A percentile compares a stretch with the other conserved stretches of the same genome.
Conservation (phyloP, 202 grass and related monocot species). For the Setaria viridis region DNA sequence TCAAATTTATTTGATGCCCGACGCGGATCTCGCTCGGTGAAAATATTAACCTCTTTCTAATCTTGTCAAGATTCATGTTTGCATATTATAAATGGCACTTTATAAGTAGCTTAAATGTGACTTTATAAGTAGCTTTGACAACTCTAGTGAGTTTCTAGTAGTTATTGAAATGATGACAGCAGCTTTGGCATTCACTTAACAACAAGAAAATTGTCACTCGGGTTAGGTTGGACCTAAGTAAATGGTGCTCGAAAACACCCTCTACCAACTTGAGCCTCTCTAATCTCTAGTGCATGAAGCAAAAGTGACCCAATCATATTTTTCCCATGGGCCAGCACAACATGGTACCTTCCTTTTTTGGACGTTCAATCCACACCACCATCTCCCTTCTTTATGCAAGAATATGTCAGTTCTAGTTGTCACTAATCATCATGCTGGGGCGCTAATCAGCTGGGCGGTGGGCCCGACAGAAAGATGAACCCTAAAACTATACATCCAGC, state of each 20-base stretch:
- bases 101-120: background rate
- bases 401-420: background rate
- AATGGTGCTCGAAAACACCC: background rate
- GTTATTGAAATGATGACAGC: background rate
- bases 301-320: background rate
- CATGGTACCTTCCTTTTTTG: conserved; percentile 37
- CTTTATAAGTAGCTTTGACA: background rate
- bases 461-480: conserved; percentile 39
- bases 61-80: background rate
- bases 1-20: background rate
- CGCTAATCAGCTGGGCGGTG: conserved; percentile 3
- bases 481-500: background rate
- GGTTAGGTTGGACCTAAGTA: background rate
- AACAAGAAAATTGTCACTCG: background rate
- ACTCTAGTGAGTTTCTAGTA: background rate
- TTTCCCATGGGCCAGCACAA: background rate
- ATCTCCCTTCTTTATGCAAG: background rate
- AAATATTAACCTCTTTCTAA: background rate
- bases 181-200: background rate
- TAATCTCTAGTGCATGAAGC: background rate
- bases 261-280: background rate
- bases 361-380: background rate
- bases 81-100: background rate
- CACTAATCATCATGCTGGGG: conserved; percentile 19
- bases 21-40: background rate